phyloP scores from a whole-genome alignment of 768 basidiomycete species.

The Dioszegia crocea region DNA sequence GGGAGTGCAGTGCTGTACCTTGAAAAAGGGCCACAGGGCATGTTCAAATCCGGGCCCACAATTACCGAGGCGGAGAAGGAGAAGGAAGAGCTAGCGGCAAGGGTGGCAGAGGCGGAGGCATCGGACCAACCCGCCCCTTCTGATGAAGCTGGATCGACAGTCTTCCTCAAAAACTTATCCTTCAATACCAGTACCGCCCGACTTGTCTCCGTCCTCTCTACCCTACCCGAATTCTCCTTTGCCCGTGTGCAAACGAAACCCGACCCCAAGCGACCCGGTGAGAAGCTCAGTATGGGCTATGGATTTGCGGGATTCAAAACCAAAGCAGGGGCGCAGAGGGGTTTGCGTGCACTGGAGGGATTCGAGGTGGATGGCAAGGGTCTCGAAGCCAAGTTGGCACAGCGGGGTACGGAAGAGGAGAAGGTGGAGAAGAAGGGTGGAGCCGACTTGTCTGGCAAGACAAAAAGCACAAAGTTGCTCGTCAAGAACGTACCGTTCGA shows the following conservation, averaged over 20 bases:
- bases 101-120: constrained; percentile 11
- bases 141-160: constrained; percentile 63
- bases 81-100: constrained; percentile 49
- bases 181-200: constrained; percentile 80
- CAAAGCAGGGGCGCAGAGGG: constrained; percentile 66
- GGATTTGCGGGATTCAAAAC: constrained; percentile 91
- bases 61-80: constrained; percentile 47
- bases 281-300: constrained; percentile 85
- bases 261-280: constrained; percentile 68
- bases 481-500: constrained; percentile 99
- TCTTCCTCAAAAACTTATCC: constrained; percentile 93
- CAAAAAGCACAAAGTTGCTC: constrained; percentile 83
- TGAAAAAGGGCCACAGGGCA: constrained; percentile 81
- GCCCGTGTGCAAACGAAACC: constrained; percentile 87
- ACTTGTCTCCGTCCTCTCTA: constrained; percentile 64
- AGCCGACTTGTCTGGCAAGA: constrained; percentile 53
- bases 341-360: constrained; percentile 70
- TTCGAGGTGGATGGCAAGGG: constrained; percentile 82
- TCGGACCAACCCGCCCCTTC: constrained; percentile 21
- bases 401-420: constrained; percentile 63
- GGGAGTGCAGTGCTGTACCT: constrained; percentile 88
- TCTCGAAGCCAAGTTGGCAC: constrained; percentile 78
- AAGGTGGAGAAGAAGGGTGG: constrained; percentile 49
- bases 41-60: constrained; percentile 61
- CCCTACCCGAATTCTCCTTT: constrained; percentile 75